phyloP scores from a whole-genome alignment of 179 eudicot genomes.

The Drosera spatulata region DNA sequence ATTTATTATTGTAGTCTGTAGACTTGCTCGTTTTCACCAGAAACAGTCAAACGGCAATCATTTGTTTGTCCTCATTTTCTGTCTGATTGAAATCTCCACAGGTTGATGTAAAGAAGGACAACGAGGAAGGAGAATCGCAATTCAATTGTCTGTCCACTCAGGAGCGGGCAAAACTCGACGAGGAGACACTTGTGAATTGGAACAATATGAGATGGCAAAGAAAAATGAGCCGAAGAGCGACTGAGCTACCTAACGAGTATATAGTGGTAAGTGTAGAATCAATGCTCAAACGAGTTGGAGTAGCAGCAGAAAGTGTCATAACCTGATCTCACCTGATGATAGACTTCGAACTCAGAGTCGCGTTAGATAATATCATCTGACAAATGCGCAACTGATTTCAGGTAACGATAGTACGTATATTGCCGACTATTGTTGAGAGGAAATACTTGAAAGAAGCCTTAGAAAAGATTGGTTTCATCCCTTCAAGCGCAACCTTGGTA shows the following conservation, averaged over 20 bases:
- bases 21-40: too few relatives aligned
- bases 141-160: constrained; percentile 61
- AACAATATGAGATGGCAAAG: constrained; percentile 67
- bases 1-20: too few relatives aligned
- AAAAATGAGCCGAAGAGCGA: constrained; percentile 40
- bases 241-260: constrained; percentile 74
- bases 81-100: constrained; percentile 7
- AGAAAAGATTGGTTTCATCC: constrained; percentile 71
- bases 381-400: constrained; percentile 8
- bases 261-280: constrained; percentile 52
- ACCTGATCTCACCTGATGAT: not conserved
- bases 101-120: constrained; percentile 73
- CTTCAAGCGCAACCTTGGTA: constrained; percentile 64
- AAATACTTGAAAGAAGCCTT: constrained; percentile 68
- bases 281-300: too few relatives aligned
- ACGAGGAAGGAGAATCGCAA: constrained; percentile 72
- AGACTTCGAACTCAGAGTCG: too few relatives aligned
- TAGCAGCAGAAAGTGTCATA: too few relatives aligned
- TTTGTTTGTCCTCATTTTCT: too few relatives aligned
- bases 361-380: too few relatives aligned
- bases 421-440: constrained; percentile 64
- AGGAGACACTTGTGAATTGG: constrained; percentile 63
- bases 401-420: constrained; percentile 63
- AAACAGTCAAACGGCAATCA: too few relatives aligned
- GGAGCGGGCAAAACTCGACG: constrained; percentile 64